Percentiles rank a stretch among this genome's conserved stretches.
Conservation (phyloP, 2,329 filamentous ascomycete genomes). For the Paecilomyces dactylethromorphus region DNA sequence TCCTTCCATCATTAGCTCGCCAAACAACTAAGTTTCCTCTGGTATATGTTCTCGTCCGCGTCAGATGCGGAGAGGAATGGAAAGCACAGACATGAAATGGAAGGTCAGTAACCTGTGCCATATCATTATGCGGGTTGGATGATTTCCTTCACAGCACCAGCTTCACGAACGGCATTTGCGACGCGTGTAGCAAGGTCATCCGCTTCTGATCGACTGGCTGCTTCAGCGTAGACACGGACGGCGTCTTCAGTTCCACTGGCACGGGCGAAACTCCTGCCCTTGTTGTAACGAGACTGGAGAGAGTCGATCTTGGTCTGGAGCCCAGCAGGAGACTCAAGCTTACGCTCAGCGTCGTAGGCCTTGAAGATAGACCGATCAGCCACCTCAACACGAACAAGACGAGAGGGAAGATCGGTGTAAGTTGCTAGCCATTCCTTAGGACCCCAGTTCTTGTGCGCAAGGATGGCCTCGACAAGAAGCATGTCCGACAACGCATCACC, state of each 20-base stretch:
- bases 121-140: constrained; percentile 6
- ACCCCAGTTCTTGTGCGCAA: constrained; percentile 90
- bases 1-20: not conserved
- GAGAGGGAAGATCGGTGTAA: constrained; percentile 90
- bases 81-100: not conserved
- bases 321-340: constrained; percentile 70
- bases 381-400: constrained; percentile 89
- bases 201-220: constrained; percentile 78
- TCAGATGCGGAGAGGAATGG: not conserved
- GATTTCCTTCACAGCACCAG: constrained; percentile 25
- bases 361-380: constrained; percentile 76
- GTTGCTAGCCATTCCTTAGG: constrained; percentile 87
- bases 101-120: not conserved
- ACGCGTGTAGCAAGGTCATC: constrained; percentile 86
- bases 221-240: constrained; percentile 92
- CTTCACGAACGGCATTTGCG: constrained; percentile 63
- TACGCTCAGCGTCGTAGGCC: constrained; percentile 86
- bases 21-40: not conserved
- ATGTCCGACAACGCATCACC: constrained; percentile 94
- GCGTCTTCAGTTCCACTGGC: constrained; percentile 95
- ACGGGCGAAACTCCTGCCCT: constrained; percentile 82
- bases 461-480: constrained; percentile 89
- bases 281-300: constrained; percentile 82
- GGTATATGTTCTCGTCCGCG: not conserved
- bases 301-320: constrained; percentile 82